Base-by-base conservation (phyloP, 495 filamentous ascomycete genomes). In the Hypoxylon subgilvum region DNA sequence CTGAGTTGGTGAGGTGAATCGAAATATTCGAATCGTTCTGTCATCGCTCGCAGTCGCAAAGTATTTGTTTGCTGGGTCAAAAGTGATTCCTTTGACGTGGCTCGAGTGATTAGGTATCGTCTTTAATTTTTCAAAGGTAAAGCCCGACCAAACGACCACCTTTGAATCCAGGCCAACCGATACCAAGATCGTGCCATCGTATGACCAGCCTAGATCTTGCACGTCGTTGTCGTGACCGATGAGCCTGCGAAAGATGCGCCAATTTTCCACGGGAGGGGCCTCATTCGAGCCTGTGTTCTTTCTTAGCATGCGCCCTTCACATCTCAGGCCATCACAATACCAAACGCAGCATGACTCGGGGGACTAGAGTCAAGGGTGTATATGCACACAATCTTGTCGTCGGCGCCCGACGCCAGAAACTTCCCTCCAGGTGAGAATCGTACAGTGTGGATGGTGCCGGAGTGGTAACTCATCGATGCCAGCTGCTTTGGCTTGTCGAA, bases 211-310 rank as follows among this genome's bases (percentile, higher is more conserved):
- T 49, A 97, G 78, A 79, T 99, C 95, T 73, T 97, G 94, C 30
- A 99, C 91, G 76, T 99, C 94, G 72, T 97, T 97, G 45, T 99
- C 94, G 68, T 99, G 94, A 6, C 95, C 95, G 39, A 96, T 93
- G 40, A 99, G 78, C 58, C 94, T 87, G 53, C 90, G 87, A 51
- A 90, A 84, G 27, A 95, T 95, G 68, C 94, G 90, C 94, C 94
- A 99, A 66, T 95, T 96, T 75, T 99, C 94, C 17, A 93, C 88
- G 0, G 93, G 91, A 1, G 92, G 91, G 21, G 90, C 83, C 65
- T 97, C 95, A 66, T 95, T 95, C 16, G 90, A n/a, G n/a, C n/a
- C n/a, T n/a, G n/a, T n/a, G n/a, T n/a, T n/a, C n/a, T n/a, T n/a
- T n/a, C n/a, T n/a, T n/a, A n/a, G n/a, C n/a, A n/a, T n/a, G n/a